phyloP scores from a whole-genome alignment of 2,329 filamentous ascomycete genomes.

The Byssoonygena ceratinophila region DNA sequence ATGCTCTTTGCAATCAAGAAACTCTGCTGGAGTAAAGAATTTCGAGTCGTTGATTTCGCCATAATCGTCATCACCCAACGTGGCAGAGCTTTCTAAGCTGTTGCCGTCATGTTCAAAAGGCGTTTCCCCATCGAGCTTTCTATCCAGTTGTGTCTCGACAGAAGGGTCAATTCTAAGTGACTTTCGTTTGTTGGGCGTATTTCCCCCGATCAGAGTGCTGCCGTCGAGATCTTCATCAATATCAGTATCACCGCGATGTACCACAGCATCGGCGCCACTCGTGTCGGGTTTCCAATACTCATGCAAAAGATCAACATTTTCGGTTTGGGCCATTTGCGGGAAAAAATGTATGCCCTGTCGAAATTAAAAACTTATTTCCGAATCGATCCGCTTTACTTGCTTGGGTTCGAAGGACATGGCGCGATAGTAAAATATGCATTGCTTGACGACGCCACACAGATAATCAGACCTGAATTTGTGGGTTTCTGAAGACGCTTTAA shows the following conservation, averaged over 20 bases:
- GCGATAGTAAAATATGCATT: no score
- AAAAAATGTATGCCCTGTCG: no score
- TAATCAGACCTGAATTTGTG: no score
- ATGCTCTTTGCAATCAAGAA: no score
- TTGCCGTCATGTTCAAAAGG: background rate
- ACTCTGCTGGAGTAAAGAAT: no score
- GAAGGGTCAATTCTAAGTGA: background rate
- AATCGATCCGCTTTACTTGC: background rate
- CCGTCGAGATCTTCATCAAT: background rate
- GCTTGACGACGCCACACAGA: no score
- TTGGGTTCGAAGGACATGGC: no score
- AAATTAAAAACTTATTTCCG: no score
- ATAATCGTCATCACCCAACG: background rate
- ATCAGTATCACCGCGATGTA: background rate
- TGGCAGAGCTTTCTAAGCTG: background rate
- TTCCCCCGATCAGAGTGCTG: background rate
- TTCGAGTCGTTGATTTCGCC: no score
- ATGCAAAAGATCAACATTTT: background rate
- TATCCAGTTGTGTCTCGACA: background rate
- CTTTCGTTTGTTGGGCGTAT: background rate
- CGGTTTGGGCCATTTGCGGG: background rate
- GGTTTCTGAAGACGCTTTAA: no score
- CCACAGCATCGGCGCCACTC: background rate
- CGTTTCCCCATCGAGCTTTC: background rate
- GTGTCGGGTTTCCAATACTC: background rate